Conservation (phyloP, 2,329 filamentous ascomycete species). For the Paecilomyces niveus region DNA sequence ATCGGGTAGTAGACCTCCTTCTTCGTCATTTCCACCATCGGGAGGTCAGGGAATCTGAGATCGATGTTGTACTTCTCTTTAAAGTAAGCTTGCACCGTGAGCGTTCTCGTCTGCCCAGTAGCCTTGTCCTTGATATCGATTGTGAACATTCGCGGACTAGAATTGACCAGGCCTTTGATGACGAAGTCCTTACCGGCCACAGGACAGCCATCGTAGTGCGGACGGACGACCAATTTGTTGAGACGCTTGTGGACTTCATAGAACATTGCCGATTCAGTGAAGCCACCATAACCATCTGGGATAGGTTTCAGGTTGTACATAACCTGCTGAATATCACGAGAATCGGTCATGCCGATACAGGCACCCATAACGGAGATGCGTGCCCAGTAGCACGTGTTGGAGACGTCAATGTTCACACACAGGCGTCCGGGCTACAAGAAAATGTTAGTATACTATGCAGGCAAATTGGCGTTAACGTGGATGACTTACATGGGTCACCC, state of each 20-base stretch:
- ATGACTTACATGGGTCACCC: conserved; percentile 56
- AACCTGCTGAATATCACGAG: conserved; percentile 25
- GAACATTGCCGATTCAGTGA: conserved; percentile 16
- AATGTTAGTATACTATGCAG: conserved; percentile 15
- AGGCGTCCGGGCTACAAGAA: conserved; percentile 52
- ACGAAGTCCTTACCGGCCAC: conserved; percentile 37
- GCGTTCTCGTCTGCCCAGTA: conserved; percentile 37
- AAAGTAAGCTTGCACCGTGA: conserved; percentile 56
- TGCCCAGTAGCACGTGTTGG: conserved; percentile 85
- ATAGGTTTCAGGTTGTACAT: conserved; percentile 15
- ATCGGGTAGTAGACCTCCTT: conserved; percentile 48
- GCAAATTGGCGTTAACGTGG: conserved; percentile 1
- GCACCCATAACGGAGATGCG: conserved; percentile 28
- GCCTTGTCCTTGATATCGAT: conserved; percentile 34
- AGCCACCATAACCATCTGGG: conserved; percentile 15
- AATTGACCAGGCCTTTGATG: conserved; percentile 43
- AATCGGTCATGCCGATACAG: conserved; percentile 25
- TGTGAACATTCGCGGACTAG: conserved; percentile 37
- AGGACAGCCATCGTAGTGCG: conserved; percentile 28
- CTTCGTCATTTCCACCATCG: conserved; percentile 54
- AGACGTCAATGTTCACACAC: conserved; percentile 81
- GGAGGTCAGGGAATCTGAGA: conserved; percentile 42
- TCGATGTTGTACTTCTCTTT: conserved; percentile 43
- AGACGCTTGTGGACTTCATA: conserved; percentile 21
- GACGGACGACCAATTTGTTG: conserved; percentile 30